Evolutionary conservation across 1,284 basidiomycete species (phyloP).

Genomic region (Golubevia pallescens): DNA sequence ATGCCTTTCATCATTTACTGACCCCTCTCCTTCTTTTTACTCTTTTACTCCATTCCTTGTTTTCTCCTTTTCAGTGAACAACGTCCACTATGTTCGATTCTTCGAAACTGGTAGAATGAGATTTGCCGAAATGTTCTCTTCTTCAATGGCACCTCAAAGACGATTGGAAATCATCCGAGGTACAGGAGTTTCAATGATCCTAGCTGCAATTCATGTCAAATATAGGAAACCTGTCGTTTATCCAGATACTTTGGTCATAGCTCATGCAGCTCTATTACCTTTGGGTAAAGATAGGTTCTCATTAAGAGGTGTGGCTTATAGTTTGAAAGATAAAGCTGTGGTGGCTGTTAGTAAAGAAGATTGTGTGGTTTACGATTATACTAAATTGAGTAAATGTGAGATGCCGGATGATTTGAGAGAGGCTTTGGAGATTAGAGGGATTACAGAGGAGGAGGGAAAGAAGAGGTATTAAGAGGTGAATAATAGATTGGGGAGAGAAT

Average conservation of each 20-base stretch:
- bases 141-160: conserved; percentile 10
- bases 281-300: conserved; percentile 31
- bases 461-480: no score
- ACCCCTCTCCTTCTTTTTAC: conserved; percentile 1
- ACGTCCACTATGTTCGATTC: conserved; percentile 51
- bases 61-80: conserved; percentile 32
- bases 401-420: conserved; percentile 27
- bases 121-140: conserved; percentile 16
- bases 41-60: no score
- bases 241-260: conserved; percentile 36
- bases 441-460: no score
- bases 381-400: conserved; percentile 30
- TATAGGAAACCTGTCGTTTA: conserved; percentile 40
- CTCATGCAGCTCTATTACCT: conserved; percentile 29
- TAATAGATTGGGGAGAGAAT: no score
- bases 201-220: conserved; percentile 40
- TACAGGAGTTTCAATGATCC: conserved; percentile 36
- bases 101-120: conserved; percentile 44
- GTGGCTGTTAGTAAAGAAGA: conserved; percentile 37
- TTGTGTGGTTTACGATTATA: conserved; percentile 45
- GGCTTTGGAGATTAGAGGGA: conserved; percentile 14
- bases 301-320: conserved; percentile 27
- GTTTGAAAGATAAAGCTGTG: conserved; percentile 28
- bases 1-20: no score
- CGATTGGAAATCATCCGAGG: conserved; percentile 28